Percentiles rank a stretch among this genome's conserved stretches.
Conservation (phyloP, 1,139 yeast genomes). For the Hemisphaericaspora lyxosophila region DNA sequence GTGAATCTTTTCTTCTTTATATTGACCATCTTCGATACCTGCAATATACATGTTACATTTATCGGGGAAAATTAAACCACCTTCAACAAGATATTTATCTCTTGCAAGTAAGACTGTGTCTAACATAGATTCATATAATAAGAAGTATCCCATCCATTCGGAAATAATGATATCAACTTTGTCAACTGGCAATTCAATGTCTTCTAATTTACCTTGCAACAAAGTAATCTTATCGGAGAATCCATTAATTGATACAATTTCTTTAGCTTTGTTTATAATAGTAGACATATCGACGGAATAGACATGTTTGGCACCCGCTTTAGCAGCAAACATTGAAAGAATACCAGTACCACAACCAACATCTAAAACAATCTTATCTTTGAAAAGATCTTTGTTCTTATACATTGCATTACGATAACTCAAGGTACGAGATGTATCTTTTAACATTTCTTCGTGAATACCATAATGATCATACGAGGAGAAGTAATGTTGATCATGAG, state of each 20-base stretch:
- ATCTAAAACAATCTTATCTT: constrained; percentile 93
- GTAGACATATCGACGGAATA: constrained; percentile 97
- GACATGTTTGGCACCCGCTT: constrained; percentile 96
- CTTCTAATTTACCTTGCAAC: constrained; percentile 92
- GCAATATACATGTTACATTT: constrained; percentile 89
- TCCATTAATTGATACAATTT: constrained; percentile 83
- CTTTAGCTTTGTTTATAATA: constrained; percentile 90
- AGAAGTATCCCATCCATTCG: constrained; percentile 99
- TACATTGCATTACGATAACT: constrained; percentile 91
- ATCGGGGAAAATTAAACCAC: constrained; percentile 94
- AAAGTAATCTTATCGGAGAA: constrained; percentile 84
- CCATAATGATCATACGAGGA: constrained; percentile 96
- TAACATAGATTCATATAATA: constrained; percentile 95
- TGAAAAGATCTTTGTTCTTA: constrained; percentile 85
- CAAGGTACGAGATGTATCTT: constrained; percentile 89
- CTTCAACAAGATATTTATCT: constrained; percentile 82
- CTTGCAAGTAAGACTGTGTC: constrained; percentile 95
- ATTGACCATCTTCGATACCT: constrained; percentile 91
- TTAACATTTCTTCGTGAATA: constrained; percentile 98
- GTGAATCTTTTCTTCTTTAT: constrained; percentile 87
- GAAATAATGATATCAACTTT: constrained; percentile 92
- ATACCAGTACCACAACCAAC: constrained; percentile 99
- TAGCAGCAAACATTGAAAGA: constrained; percentile 96
- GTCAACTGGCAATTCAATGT: constrained; percentile 73
- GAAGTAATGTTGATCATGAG: constrained; percentile 88